Conservation (phyloP, 2,329 filamentous ascomycete genomes). For the Colletotrichum phormii region DNA sequence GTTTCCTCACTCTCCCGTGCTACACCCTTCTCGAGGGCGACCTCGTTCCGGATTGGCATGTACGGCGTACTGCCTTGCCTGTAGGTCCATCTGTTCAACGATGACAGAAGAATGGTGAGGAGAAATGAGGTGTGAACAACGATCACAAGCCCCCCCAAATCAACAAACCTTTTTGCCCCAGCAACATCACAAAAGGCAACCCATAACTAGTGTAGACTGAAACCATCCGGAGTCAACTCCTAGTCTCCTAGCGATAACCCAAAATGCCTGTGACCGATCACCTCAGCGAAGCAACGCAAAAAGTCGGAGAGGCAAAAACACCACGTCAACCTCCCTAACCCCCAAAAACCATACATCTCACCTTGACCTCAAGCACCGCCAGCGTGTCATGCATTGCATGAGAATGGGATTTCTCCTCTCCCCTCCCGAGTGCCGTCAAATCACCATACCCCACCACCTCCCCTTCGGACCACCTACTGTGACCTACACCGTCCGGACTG, state of each 20-base stretch:
- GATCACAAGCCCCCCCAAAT: not conserved
- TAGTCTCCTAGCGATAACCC: not conserved
- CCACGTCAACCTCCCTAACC: conserved; percentile 11
- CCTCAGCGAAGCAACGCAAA: not conserved
- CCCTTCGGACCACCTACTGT: too few relatives aligned
- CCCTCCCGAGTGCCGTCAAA: not conserved
- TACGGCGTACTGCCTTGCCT: not conserved
- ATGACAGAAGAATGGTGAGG: not conserved
- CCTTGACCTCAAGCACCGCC: conserved; percentile 20
- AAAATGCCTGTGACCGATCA: not conserved
- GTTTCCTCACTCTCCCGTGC: not conserved
- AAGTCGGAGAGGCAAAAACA: conserved; percentile 8
- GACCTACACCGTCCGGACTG: not conserved
- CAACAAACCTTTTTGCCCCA: not conserved
- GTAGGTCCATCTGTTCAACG: not conserved
- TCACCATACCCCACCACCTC: not conserved
- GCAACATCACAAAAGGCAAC: not conserved
- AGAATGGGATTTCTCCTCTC: conserved; percentile 17
- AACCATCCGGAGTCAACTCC: not conserved
- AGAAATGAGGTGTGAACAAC: not conserved
- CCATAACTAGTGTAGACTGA: not conserved
- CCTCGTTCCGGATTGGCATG: not conserved
- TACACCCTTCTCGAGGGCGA: not conserved
- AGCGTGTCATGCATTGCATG: conserved; percentile 38
- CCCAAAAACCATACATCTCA: not conserved